Base-by-base conservation (phyloP, 176 grass and related monocot genomes). In the Pontederia crassipes region DNA sequence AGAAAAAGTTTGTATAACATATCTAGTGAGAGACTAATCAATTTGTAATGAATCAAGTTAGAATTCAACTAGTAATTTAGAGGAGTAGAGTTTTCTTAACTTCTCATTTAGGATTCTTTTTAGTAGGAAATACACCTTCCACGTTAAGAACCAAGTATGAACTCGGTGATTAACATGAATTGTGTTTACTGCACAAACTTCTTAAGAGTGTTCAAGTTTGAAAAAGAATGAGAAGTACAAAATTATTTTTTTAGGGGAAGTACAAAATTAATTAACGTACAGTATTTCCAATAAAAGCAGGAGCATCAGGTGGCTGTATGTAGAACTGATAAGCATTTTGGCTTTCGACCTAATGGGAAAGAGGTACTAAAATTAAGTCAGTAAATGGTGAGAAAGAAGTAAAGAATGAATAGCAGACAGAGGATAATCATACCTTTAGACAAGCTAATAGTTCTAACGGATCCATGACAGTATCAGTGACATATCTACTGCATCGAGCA, bases 291-390 rank as follows among this genome's bases (percentile, higher is more conserved):
- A 98, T 80, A 77, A 98, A 98, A 8, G 87, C 79, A 66, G 93
- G 84, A 52, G 79, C 84, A 74, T 79, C 74, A 17, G 74, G 79
- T 78, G 93, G 87, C 51, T 89, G 87, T 77, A 98, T 80, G 66
- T 82, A 98, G 72, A 98, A 98, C 52, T 98, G 82, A 50, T 92
- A 98, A 61, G 87, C 81, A 74, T 98, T 92, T 85, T 98, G 87
- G 61, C 87, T 82, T 82, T 98, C 87, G 35, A 72, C 74, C 87
- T 98, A 61, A 18, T 17, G 7, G 29, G 46, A 72, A 17, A 52
- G 28, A 74, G 63, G 58, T 2, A 24, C 12, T 74, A 16, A 50
- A 45, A 18, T 61, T 60, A 73, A 58, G 53, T 32, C 16, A 74
- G 46, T 35, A 68, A 64, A 32, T 3, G 58, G 45, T 49, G 9